Evolutionary conservation across 371 early-diverging fungal genomes (phyloP).

Genomic region (Nosema muscidifuracis): DNA sequence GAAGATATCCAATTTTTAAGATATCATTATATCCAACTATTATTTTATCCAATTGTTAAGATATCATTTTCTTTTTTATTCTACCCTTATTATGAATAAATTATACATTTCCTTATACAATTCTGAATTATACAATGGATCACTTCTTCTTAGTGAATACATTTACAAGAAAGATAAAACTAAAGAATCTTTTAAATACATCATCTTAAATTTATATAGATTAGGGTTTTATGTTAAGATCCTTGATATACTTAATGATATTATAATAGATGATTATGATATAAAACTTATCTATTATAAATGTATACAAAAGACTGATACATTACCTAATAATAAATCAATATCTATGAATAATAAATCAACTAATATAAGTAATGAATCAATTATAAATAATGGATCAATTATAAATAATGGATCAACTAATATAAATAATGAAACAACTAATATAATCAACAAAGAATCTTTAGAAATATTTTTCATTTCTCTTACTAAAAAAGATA

Average conservation of each 20-base stretch:
- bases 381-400: too few species aligned
- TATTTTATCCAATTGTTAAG: background rate
- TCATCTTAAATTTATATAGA: background rate
- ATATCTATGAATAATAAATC: too few species aligned
- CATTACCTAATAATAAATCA: background rate
- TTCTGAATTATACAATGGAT: background rate
- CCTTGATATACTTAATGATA: slow-evolving; percentile 11
- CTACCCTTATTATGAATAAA: background rate
- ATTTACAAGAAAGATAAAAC: background rate
- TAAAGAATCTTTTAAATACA: background rate
- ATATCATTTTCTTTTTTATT: background rate
- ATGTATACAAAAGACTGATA: background rate
- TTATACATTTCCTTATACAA: background rate
- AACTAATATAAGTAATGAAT: background rate
- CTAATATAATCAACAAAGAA: background rate
- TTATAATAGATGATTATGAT: background rate
- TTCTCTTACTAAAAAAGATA: slow-evolving; percentile 26
- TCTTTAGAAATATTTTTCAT: slow-evolving; percentile 17
- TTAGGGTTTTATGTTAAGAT: slow-evolving; percentile 17
- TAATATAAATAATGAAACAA: background rate
- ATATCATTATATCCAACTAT: background rate
- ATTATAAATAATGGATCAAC: background rate
- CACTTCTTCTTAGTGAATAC: slow-evolving; percentile 4
- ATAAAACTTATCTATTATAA: slow-evolving; percentile 17
- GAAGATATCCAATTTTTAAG: too few species aligned